Conservation (phyloP, 306 rosid species). For the Fragaria nilgerrensis region DNA sequence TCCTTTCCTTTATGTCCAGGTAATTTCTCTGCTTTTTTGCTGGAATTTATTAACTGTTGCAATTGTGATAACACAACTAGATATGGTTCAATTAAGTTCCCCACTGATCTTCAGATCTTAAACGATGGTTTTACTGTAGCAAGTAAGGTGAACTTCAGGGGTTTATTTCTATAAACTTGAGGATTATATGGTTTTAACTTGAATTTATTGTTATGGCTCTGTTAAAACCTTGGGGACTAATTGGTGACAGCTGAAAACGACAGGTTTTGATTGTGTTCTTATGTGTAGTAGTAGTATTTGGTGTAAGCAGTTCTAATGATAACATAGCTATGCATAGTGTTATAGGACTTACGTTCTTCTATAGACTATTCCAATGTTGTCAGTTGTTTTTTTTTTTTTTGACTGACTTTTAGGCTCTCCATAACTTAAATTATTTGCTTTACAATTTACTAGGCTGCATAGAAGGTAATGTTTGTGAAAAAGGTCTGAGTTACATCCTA, state of each 20-base stretch:
- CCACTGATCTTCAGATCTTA: background rate
- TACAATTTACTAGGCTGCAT: background rate
- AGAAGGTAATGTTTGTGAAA: background rate
- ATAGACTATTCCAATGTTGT: background rate
- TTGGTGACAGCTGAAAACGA: background rate
- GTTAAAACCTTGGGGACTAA: background rate
- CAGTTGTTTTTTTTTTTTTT: background rate
- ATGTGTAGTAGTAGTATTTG: background rate
- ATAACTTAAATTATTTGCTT: background rate
- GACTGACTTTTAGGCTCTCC: background rate
- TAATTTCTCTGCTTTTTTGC: slow-evolving; percentile 22
- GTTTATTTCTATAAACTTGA: background rate
- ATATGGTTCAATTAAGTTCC: background rate
- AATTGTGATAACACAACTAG: background rate
- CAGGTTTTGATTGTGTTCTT: background rate
- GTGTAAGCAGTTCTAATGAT: background rate
- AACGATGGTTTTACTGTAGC: background rate
- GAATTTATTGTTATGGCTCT: background rate
- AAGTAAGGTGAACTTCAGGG: background rate
- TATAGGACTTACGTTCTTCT: background rate
- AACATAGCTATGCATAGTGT: background rate
- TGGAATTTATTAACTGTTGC: background rate
- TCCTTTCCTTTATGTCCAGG: slow-evolving; percentile 91
- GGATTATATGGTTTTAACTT: background rate
- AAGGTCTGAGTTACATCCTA: background rate